phyloP scores from a whole-genome alignment of 2,329 filamentous ascomycete genomes.

The Elsinoe australis region DNA sequence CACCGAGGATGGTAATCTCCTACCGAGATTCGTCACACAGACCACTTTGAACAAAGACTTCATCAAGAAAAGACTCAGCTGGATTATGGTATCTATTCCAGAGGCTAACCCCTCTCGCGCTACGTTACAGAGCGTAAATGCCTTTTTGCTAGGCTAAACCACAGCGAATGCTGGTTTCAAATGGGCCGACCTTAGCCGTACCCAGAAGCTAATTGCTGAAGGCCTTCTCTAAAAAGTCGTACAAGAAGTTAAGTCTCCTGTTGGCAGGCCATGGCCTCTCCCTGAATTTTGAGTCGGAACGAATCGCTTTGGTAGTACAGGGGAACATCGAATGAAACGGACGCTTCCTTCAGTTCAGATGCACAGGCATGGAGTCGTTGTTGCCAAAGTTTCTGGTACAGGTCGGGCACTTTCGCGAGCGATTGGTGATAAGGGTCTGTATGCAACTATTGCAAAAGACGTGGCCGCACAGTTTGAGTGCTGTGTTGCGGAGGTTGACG shows the following conservation, averaged over 20 bases:
- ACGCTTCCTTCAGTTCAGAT: slow-evolving; percentile 22
- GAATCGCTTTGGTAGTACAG: too few species aligned
- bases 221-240: too few species aligned
- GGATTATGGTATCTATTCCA: slow-evolving; percentile 70
- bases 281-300: too few species aligned
- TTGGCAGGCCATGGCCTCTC: too few species aligned
- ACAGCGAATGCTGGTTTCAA: not conserved
- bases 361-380: slow-evolving; percentile 69
- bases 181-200: too few species aligned
- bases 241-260: too few species aligned
- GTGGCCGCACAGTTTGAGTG: slow-evolving; percentile 88
- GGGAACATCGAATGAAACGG: too few species aligned
- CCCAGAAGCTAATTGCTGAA: too few species aligned
- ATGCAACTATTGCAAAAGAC: slow-evolving; percentile 89
- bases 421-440: slow-evolving; percentile 78
- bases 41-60: slow-evolving; percentile 57
- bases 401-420: slow-evolving; percentile 89
- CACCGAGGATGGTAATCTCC: slow-evolving; percentile 50
- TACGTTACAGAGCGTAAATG: slow-evolving; percentile 86
- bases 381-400: slow-evolving; percentile 88
- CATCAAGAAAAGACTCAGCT: slow-evolving; percentile 70
- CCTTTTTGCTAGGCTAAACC: slow-evolving; percentile 61
- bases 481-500: slow-evolving; percentile 87
- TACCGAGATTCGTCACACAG: not conserved
- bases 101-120: slow-evolving; percentile 75